These are phyloP conservation scores for maize (Zea mays) DNA, from an alignment of 176 grass and related monocot genomes.

Conservation along the genomic window Zm-B73-REFERENCE-NAM-5.0 NC_050100.1:45166501-45167000, in stretches of 20 bases:
- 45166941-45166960: background rate
- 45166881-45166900: conserved; percentile 90
- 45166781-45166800: conserved; percentile 44
- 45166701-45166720: background rate
- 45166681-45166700: too few relatives aligned
- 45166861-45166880: conserved; percentile 83
- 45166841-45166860: conserved; percentile 86
- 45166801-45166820: conserved; percentile 60
- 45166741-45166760: conserved; percentile 64
- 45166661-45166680: too few relatives aligned
- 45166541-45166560: too few relatives aligned
- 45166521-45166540: too few relatives aligned
- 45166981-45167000: conserved; percentile 91
- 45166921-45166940: background rate
- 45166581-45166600: too few relatives aligned
- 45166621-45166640: too few relatives aligned
- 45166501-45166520: too few relatives aligned
- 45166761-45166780: conserved; percentile 55
- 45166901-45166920: conserved; percentile 55
- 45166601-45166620: too few relatives aligned
- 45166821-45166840: conserved; percentile 89
- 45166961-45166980: conserved; percentile 69
- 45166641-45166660: too few relatives aligned
- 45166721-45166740: conserved; percentile 63
- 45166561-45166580: too few relatives aligned